Evolutionary conservation across 1,139 yeast species (phyloP).

Genomic region (Maudiozyma humilis): DNA sequence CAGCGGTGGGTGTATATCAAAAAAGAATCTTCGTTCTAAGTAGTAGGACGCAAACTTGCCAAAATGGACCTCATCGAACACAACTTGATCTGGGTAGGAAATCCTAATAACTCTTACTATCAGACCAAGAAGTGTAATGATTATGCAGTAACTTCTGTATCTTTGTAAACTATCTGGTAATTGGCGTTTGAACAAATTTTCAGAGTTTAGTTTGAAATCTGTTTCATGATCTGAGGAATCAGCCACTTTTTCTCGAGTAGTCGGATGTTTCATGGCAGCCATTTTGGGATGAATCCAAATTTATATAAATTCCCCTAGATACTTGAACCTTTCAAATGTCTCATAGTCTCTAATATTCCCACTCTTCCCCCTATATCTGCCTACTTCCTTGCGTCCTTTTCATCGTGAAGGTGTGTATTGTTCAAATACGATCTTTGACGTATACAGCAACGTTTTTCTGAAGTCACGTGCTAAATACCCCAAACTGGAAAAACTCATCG

Average conservation of each 20-base stretch:
- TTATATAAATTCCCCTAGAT: neutral
- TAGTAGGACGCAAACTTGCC: slow-evolving; percentile 92
- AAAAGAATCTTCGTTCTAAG: slow-evolving; percentile 74
- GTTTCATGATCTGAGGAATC: no score
- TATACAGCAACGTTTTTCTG: neutral
- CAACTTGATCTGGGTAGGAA: slow-evolving; percentile 74
- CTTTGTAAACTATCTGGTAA: slow-evolving; percentile 19
- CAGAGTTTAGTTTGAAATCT: neutral
- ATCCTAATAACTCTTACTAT: slow-evolving; percentile 62
- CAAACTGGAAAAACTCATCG: no score
- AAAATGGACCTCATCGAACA: slow-evolving; percentile 95
- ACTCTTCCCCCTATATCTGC: no score
- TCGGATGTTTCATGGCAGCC: no score
- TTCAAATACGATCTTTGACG: neutral
- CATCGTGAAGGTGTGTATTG: neutral
- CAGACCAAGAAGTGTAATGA: slow-evolving; percentile 60
- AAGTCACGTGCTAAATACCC: neutral
- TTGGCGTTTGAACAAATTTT: neutral
- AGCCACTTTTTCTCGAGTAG: no score
- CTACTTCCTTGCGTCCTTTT: no score
- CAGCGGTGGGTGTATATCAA: slow-evolving; percentile 96
- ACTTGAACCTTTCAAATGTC: no score
- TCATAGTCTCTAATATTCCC: no score
- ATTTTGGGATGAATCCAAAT: neutral
- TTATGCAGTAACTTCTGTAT: slow-evolving; percentile 19